Conservation (phyloP, 345 rosid species). For the Citrus unshiu region DNA sequence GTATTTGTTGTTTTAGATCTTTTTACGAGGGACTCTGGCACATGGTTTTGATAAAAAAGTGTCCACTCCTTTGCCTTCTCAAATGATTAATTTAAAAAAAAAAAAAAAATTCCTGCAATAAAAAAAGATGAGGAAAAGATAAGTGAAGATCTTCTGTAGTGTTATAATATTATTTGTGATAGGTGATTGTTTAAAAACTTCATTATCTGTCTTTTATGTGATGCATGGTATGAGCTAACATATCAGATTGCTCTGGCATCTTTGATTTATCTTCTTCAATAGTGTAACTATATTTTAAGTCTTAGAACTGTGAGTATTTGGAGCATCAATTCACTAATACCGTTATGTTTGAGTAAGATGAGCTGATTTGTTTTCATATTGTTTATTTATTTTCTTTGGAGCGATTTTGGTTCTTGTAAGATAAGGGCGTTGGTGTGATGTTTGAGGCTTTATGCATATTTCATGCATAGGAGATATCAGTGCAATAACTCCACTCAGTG, state of each 20-base stretch:
- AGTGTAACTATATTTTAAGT: background rate
- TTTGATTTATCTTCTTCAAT: background rate
- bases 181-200: background rate
- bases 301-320: background rate
- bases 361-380: background rate
- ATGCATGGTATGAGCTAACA: background rate
- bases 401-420: background rate
- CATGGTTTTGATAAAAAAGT: constrained; percentile 16
- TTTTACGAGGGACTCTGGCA: constrained; percentile 16
- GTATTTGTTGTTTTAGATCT: constrained; percentile 6
- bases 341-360: too few species aligned
- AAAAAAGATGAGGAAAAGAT: background rate
- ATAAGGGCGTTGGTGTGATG: background rate
- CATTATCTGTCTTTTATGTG: background rate
- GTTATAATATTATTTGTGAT: background rate
- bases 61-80: constrained; percentile 17
- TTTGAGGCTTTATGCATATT: background rate
- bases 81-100: background rate
- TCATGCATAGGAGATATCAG: background rate
- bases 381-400: background rate
- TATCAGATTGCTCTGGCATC: background rate
- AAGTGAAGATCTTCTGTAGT: background rate
- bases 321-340: background rate
- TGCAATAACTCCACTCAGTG: background rate
- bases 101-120: background rate